phyloP scores from a whole-genome alignment of 2,329 filamentous ascomycete genomes.

The Venturia aucupariae region DNA sequence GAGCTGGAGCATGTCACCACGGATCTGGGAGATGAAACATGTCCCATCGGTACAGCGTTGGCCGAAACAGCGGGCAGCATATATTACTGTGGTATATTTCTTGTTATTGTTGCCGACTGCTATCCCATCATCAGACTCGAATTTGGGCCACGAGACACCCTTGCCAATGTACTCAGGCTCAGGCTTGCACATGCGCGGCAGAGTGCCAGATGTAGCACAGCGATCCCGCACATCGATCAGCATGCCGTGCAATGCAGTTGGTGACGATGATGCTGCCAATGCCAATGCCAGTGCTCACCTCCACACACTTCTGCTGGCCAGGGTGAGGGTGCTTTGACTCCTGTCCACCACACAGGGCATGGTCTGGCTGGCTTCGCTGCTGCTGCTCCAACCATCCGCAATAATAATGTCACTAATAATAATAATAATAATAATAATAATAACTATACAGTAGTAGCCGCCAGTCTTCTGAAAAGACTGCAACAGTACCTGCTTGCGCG shows the following conservation, averaged over 20 bases:
- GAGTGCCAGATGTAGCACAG: conserved; percentile 1
- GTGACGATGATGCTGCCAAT: too few species aligned
- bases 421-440: too few species aligned
- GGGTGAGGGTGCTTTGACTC: not conserved
- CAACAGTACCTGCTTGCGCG: too few species aligned
- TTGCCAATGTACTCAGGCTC: not conserved
- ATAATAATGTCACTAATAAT: too few species aligned
- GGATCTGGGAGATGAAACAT: not conserved
- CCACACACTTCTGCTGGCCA: not conserved
- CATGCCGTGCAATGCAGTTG: too few species aligned
- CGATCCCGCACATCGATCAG: not conserved
- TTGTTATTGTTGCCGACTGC: too few species aligned
- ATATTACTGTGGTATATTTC: too few species aligned
- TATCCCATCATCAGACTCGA: not conserved
- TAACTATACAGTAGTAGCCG: not conserved
- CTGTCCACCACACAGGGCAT: not conserved
- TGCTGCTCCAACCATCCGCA: too few species aligned
- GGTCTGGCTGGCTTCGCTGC: not conserved
- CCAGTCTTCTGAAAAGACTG: too few species aligned
- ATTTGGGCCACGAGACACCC: conserved; percentile 2
- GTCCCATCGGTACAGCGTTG: not conserved
- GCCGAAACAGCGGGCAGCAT: not conserved
- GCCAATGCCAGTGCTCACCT: not conserved
- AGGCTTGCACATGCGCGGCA: conserved; percentile 4
- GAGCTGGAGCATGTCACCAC: too few species aligned